Evolutionary conservation across 108 stramenopile species (phyloP), one percentile per base, ranked within the genome.

Genomic region (Fragilaria crotonensis): DNA sequence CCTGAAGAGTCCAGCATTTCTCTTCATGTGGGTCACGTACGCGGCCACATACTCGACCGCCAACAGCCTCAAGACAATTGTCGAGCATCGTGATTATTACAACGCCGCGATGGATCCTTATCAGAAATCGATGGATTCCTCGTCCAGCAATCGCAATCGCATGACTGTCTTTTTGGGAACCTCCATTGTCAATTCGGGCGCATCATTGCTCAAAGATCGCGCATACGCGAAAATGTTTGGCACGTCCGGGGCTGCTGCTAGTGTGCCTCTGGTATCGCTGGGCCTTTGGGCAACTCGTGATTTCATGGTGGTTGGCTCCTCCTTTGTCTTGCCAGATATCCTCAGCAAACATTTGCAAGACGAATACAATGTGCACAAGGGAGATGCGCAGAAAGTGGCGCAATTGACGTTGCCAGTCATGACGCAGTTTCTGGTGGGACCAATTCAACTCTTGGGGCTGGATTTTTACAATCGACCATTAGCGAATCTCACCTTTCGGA

Each of bases 391-490:
- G 49, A 49, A 33, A 7, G 29, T 77, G 23, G 53, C 71, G 19
- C 81, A 83, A 54, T 44, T 83, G 11, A 28, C 52, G 0, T 57
- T 69, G 11, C 81, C 77, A 2, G 41, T 83, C 1, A 48, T 46
- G 2, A 53, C 75, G 1, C 81, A 83, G 60, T 54, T 78, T 44
- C 57, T 78, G 18, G 81, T 72, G 0, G 75, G 75, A 14, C 81
- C 81, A 28, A 36, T 78, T 18, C 81, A 83, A 25, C 64, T 73
- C 20, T 5, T 83, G 2, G 77, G 77, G 14, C 45, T 83, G 33
- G 81, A 83, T 52, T 28, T 68, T 18, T 83, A 76, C 68, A 83
- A 83, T 50, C 66, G 81, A 17, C 66, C 71, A 11, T 29, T 68
- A 33, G 14, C 1, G 14, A 25, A 69, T 14, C 9, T 67, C 47